Base-by-base conservation (phyloP, 768 basidiomycete genomes). In the Suillus lakei region DNA sequence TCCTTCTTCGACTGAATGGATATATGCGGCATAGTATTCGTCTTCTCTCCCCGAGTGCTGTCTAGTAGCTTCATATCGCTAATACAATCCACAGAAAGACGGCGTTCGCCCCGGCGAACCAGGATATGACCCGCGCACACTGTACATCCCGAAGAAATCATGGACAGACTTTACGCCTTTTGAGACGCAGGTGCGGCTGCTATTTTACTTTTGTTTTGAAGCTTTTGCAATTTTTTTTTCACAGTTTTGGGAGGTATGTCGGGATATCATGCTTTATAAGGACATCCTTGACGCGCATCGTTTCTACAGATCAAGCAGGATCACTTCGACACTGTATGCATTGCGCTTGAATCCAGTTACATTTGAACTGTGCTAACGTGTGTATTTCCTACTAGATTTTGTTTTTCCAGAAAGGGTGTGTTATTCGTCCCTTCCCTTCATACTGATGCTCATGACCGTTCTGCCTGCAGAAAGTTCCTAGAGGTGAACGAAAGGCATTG, bases 351-450 rank as follows among this genome's bases (percentile, higher is more conserved):
- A 38, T 38, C 7, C 21, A 21, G 48, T 5, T 28, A 50, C 36
- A 13, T 30, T 30, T 21, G 39, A 30, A 59, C 10, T 41, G 28
- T 39, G 28, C 38, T 59, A 30, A 59, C 9, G 23, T 6, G 38
- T 53, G 15, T 28, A 23, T 63, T 30, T 65, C 34, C 68, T 10
- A 68, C 36, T 39, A 91, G 90, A 85, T 98, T 50, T 78, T 99
- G 55, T 98, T 99, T 83, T 99, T 99, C 80, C 98, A 99, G 79
- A 99, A 99, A 87, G 98, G 98, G 91, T 91, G 70, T 32, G 55
- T 59, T 60, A 26, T 5, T 26, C 51, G 38, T 60, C 76, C 69
- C 66, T 32, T 30, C n/a, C 21, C 1, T 56, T 63, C 43, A 8
- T 26, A 7, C 28, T 43, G 26, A 7, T 43, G 51, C 26, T 62